These are phyloP conservation scores for Fraxinus nigra DNA, from an alignment of 305 asterid genomes.

Conservation along the genomic window DNA sequence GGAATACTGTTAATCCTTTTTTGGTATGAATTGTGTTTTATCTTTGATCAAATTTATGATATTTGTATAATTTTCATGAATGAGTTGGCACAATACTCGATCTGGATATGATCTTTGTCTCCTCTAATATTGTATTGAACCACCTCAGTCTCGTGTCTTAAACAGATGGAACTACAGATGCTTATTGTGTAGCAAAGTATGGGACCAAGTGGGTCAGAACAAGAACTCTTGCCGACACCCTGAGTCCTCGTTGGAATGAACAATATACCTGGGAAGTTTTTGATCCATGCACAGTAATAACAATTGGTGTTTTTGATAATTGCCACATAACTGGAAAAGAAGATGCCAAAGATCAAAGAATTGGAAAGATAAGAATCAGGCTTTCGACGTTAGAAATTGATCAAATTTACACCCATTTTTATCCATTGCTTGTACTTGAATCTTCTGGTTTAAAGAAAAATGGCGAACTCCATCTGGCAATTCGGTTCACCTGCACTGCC, in stretches of 20 bases:
- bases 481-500: slow-evolving; percentile 88
- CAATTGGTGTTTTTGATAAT: slow-evolving; percentile 89
- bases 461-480: slow-evolving; percentile 84
- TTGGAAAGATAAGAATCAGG: slow-evolving; percentile 87
- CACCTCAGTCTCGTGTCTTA: background rate
- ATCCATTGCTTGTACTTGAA: slow-evolving; percentile 66
- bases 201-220: slow-evolving; percentile 97
- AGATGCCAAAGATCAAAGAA: slow-evolving; percentile 64
- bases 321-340: slow-evolving; percentile 71
- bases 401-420: slow-evolving; percentile 70
- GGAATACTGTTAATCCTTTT: background rate
- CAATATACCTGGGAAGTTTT: slow-evolving; percentile 96
- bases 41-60: background rate
- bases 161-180: slow-evolving; percentile 42
- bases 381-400: slow-evolving; percentile 80
- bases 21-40: background rate
- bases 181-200: slow-evolving; percentile 90
- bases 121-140: background rate
- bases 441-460: slow-evolving; percentile 78
- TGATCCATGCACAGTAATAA: slow-evolving; percentile 85
- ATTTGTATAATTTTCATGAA: background rate
- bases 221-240: slow-evolving; percentile 75
- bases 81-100: background rate
- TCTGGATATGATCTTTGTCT: background rate
- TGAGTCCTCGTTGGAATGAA: slow-evolving; percentile 87